Conservation (phyloP, 1,139 yeast genomes). For the Meyerozyma elateridarum region DNA sequence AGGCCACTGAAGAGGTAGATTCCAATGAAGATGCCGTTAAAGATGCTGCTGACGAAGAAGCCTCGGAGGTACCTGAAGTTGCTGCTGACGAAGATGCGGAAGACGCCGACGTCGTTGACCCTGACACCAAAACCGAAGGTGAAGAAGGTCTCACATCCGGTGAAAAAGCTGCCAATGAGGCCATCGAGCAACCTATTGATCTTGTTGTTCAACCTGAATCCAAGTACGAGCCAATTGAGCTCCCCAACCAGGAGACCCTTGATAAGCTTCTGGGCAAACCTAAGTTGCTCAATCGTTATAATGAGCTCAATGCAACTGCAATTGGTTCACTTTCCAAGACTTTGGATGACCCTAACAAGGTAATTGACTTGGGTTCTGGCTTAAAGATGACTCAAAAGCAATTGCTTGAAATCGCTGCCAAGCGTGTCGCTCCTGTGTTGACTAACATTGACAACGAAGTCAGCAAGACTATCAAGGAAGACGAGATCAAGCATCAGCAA, state of each 20-base stretch:
- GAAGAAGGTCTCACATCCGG: conserved; percentile 6
- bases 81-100: conserved; percentile 4
- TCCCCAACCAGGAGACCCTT: conserved; percentile 35
- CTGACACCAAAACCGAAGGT: conserved; percentile 8
- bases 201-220: conserved; percentile 27
- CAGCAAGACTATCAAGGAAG: conserved; percentile 42
- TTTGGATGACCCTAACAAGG: conserved; percentile 47
- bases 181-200: conserved; percentile 18
- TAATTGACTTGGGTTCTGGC: conserved; percentile 52
- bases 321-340: conserved; percentile 39
- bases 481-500: conserved; percentile 41
- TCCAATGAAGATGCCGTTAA: conserved; percentile 9
- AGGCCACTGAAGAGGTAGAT: conserved; percentile 7
- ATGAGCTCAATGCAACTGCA: conserved; percentile 48
- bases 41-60: conserved; percentile 8
- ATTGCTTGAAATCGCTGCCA: conserved; percentile 52
- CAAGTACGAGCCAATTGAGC: conserved; percentile 30
- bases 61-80: conserved; percentile 14
- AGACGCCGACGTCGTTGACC: conserved; percentile 14
- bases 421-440: conserved; percentile 53
- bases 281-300: conserved; percentile 41
- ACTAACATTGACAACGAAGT: conserved; percentile 49
- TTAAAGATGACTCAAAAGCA: conserved; percentile 51
- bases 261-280: conserved; percentile 48
- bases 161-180: conserved; percentile 6